Evolutionary conservation across 257 asterid genomes (phyloP).

Genomic region (Asclepias syriaca): DNA sequence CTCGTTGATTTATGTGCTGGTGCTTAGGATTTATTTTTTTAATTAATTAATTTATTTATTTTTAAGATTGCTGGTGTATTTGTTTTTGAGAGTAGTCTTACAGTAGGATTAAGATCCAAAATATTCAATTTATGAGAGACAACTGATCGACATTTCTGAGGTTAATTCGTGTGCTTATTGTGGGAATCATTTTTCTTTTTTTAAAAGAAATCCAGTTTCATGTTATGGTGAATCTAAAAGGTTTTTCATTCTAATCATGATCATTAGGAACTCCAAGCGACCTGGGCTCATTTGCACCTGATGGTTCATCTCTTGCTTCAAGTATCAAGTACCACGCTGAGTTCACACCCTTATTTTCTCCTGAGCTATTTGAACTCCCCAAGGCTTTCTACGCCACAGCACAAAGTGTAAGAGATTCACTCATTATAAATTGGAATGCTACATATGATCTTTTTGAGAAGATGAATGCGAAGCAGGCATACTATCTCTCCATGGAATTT

Average conservation of each 20-base stretch:
- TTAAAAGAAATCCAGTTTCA: background rate
- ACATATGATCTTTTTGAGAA: slow-evolving; percentile 52
- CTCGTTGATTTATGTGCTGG: background rate
- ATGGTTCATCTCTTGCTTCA: slow-evolving; percentile 58
- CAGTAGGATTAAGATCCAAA: background rate
- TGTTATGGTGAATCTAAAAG: background rate
- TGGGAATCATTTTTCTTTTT: background rate
- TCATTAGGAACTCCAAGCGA: slow-evolving; percentile 30
- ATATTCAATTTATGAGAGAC: background rate
- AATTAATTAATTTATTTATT: background rate
- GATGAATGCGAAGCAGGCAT: slow-evolving; percentile 72
- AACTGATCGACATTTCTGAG: background rate
- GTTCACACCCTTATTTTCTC: slow-evolving; percentile 65
- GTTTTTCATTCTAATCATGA: slow-evolving; percentile 17
- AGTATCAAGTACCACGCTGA: slow-evolving; percentile 70
- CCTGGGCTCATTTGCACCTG: slow-evolving; percentile 31
- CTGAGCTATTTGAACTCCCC: slow-evolving; percentile 55
- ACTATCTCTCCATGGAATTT: slow-evolving; percentile 84
- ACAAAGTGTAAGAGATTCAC: slow-evolving; percentile 72
- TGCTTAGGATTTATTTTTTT: background rate
- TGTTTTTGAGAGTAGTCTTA: background rate
- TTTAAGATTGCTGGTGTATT: background rate
- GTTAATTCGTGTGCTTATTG: background rate
- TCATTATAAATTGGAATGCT: slow-evolving; percentile 66
- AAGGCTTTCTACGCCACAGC: slow-evolving; percentile 80